Evolutionary conservation across 139 green algal genomes (phyloP).

Genomic region (Chlamydomonas incerta): DNA sequence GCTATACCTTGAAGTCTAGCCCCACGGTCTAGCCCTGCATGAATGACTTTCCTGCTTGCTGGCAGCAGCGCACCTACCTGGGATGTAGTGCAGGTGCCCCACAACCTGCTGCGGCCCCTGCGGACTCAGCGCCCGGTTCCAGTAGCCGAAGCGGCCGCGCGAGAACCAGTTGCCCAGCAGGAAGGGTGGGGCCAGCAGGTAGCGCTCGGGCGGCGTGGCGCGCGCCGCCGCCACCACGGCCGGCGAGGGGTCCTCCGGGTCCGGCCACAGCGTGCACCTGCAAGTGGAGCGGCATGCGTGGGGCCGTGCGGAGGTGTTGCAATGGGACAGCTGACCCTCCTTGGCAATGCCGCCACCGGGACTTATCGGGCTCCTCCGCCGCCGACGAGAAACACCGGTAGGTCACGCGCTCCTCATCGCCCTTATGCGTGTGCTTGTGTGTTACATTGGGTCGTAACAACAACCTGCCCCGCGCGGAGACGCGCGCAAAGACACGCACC

Average conservation of each 20-base stretch:
- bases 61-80: slow-evolving; percentile 6
- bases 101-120: slow-evolving; percentile 32
- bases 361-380: too few relatives aligned
- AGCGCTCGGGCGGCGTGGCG: background rate
- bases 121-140: slow-evolving; percentile 1
- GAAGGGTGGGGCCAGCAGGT: slow-evolving; percentile 17
- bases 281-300: too few relatives aligned
- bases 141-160: slow-evolving; percentile 14
- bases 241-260: slow-evolving; percentile 1
- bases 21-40: background rate
- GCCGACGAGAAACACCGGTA: too few relatives aligned
- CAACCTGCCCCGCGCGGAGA: too few relatives aligned
- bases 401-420: too few relatives aligned
- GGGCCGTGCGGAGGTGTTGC: too few relatives aligned
- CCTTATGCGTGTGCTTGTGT: too few relatives aligned
- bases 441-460: too few relatives aligned
- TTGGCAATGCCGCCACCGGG: too few relatives aligned
- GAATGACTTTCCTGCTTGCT: too few relatives aligned
- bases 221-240: background rate
- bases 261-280: slow-evolving; percentile 17
- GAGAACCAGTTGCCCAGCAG: slow-evolving; percentile 26
- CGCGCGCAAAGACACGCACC: too few relatives aligned
- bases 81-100: slow-evolving; percentile 32
- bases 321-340: too few relatives aligned
- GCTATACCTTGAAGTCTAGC: background rate